phyloP scores from a whole-genome alignment of 1,139 yeast genomes.

The Taphrina flavorubra region DNA sequence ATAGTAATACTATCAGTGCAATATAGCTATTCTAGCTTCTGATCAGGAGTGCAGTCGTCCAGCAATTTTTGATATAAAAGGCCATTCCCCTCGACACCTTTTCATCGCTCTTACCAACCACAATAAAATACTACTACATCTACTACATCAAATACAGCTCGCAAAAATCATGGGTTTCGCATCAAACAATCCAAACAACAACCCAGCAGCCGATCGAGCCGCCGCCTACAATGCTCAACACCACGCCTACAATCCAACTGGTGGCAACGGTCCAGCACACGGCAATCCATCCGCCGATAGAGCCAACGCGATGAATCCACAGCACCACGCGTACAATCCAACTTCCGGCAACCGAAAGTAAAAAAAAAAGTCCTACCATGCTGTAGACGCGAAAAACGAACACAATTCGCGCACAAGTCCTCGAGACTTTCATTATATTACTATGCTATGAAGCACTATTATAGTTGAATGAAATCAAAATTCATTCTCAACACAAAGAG shows the following conservation, averaged over 20 bases:
- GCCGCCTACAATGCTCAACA: constrained; percentile 4
- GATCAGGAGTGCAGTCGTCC: too few relatives aligned
- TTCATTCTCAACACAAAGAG: too few relatives aligned
- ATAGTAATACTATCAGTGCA: too few relatives aligned
- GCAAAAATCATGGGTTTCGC: background rate
- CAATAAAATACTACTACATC: too few relatives aligned
- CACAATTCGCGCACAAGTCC: background rate
- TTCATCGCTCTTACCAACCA: too few relatives aligned
- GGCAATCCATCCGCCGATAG: constrained; percentile 3
- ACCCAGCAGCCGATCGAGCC: background rate
- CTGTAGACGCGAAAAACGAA: too few relatives aligned
- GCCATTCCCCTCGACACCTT: too few relatives aligned
- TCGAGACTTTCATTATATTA: background rate
- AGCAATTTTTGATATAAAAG: too few relatives aligned
- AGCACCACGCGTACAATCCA: constrained; percentile 7
- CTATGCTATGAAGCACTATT: too few relatives aligned
- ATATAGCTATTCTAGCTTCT: too few relatives aligned
- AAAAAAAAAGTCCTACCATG: background rate
- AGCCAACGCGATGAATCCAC: constrained; percentile 8
- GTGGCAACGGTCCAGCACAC: constrained; percentile 10
- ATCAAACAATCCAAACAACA: background rate
- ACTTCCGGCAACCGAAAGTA: constrained; percentile 11
- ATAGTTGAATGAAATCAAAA: too few relatives aligned
- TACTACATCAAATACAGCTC: too few relatives aligned
- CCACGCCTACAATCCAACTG: background rate